A percentile compares a stretch with the other conserved stretches of the same genome.
Evolutionary conservation across 148 eudicot genomes (phyloP).

Genomic region (Nepenthes gracilis): DNA sequence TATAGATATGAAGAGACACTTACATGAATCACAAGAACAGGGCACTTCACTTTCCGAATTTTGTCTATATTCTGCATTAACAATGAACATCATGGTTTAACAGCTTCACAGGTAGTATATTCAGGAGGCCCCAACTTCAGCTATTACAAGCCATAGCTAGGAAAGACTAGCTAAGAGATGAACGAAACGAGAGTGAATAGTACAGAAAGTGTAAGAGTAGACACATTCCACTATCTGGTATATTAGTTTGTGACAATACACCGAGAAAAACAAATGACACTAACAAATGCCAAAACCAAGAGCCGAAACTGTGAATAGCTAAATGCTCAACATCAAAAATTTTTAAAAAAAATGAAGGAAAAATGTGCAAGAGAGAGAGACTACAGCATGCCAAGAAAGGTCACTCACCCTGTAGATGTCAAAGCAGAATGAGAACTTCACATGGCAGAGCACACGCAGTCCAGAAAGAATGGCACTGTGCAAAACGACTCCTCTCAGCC

Average conservation of each 20-base stretch:
- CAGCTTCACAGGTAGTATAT: conserved; percentile 5
- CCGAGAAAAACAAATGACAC: neutral
- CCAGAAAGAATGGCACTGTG: conserved; percentile 99
- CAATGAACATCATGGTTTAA: conserved; percentile 2
- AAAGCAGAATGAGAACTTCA: conserved; percentile 74
- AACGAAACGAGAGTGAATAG: too few relatives aligned
- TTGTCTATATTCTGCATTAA: conserved; percentile 82
- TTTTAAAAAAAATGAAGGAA: too few relatives aligned
- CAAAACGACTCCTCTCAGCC: conserved; percentile 94
- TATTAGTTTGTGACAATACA: neutral
- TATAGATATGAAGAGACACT: conserved; percentile 20
- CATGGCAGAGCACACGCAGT: conserved; percentile 90
- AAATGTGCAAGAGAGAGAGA: neutral
- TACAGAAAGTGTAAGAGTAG: too few relatives aligned
- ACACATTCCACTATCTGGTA: neutral
- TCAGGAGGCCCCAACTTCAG: too few relatives aligned
- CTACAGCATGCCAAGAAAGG: neutral
- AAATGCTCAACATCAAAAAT: too few relatives aligned
- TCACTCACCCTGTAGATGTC: conserved; percentile 79
- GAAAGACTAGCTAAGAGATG: too few relatives aligned
- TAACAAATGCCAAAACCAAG: too few relatives aligned
- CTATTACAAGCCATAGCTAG: too few relatives aligned
- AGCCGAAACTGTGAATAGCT: too few relatives aligned
- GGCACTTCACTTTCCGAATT: conserved; percentile 91
- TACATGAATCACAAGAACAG: conserved; percentile 96